phyloP scores from a whole-genome alignment of 495 filamentous ascomycete species.

The Acidiella bohemica region DNA sequence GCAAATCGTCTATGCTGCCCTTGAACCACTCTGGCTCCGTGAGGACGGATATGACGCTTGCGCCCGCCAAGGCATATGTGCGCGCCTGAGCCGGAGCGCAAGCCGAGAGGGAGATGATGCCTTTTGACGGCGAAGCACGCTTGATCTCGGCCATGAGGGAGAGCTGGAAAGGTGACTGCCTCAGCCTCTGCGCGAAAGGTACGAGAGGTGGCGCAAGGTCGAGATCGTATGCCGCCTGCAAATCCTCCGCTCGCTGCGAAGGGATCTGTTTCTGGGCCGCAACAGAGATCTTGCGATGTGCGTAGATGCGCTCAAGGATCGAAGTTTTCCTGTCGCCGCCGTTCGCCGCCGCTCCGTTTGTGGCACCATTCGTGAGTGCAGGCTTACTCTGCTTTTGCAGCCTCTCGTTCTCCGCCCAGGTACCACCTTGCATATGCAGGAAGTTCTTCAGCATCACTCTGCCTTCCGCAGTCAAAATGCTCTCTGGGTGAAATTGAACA shows the following conservation, averaged over 20 bases:
- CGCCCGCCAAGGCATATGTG: constrained; percentile 84
- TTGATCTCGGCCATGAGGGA: constrained; percentile 96
- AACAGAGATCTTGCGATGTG: constrained; percentile 62
- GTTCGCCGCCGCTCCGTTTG: constrained; percentile 17
- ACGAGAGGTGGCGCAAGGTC: constrained; percentile 77
- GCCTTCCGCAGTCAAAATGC: constrained; percentile 82
- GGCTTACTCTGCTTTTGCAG: constrained; percentile 16
- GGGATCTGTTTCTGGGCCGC: constrained; percentile 74
- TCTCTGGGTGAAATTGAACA: constrained; percentile 96
- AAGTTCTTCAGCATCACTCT: constrained; percentile 87
- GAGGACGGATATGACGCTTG: constrained; percentile 91
- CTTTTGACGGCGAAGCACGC: constrained; percentile 90
- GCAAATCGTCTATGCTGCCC: constrained; percentile 86
- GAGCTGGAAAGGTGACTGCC: constrained; percentile 64
- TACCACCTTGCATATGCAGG: constrained; percentile 69
- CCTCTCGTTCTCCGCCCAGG: constrained; percentile 66
- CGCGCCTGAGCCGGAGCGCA: constrained; percentile 83
- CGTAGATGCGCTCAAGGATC: constrained; percentile 86
- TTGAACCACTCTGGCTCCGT: constrained; percentile 99
- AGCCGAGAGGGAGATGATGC: constrained; percentile 73
- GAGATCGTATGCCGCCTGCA: constrained; percentile 77
- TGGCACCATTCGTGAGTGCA: constrained; percentile 19
- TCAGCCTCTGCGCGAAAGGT: constrained; percentile 63
- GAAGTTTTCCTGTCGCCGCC: constrained; percentile 47
- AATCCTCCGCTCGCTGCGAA: constrained; percentile 65